phyloP scores from a whole-genome alignment of 1,139 yeast species.

The Martiniozyma asiatica region DNA sequence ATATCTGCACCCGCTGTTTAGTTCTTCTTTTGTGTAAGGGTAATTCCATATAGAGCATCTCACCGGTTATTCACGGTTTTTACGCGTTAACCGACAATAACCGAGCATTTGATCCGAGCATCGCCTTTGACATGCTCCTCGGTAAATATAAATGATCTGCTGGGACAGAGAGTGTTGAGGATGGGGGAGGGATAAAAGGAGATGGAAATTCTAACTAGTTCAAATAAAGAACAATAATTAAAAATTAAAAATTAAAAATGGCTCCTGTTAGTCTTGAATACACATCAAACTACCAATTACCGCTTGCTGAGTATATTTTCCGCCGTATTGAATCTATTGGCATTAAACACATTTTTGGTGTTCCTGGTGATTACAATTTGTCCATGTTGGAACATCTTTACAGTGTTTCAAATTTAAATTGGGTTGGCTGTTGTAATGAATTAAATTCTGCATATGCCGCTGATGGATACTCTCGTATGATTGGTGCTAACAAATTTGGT shows the following conservation, averaged over 20 bases:
- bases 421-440: conserved; percentile 25
- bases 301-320: conserved; percentile 40
- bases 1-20: no score
- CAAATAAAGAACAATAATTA: background rate
- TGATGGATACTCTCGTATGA: conserved; percentile 31
- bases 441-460: conserved; percentile 34
- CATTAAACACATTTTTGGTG: conserved; percentile 36
- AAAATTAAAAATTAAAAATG: no score
- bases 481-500: conserved; percentile 21
- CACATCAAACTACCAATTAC: conserved; percentile 10
- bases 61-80: no score
- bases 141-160: no score
- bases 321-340: conserved; percentile 35
- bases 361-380: conserved; percentile 30
- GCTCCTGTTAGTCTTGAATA: conserved; percentile 16
- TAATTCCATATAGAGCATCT: no score
- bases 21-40: no score
- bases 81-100: no score
- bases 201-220: no score
- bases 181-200: no score
- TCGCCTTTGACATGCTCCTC: no score
- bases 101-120: no score
- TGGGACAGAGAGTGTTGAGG: no score
- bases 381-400: conserved; percentile 22
- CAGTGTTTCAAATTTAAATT: conserved; percentile 18